Conservation (phyloP, 257 asterid species). For the Anisodus acutangulus region DNA sequence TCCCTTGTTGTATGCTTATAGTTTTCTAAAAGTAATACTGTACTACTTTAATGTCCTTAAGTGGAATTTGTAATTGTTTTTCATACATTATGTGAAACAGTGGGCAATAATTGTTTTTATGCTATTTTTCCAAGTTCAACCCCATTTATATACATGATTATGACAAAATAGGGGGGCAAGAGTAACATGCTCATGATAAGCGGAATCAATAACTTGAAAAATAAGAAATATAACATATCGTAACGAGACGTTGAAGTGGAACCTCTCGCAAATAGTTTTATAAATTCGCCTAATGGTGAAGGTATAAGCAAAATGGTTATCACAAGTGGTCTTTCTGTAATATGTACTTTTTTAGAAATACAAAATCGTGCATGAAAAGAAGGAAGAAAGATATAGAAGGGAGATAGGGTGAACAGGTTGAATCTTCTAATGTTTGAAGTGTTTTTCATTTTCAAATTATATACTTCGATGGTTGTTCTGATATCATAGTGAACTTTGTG, state of each 20-base stretch:
- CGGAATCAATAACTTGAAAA: too few relatives aligned
- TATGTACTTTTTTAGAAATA: neutral
- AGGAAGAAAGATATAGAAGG: neutral
- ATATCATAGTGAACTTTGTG: neutral
- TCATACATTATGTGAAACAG: conserved; percentile 10
- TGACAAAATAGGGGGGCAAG: neutral
- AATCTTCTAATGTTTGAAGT: neutral
- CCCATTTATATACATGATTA: neutral
- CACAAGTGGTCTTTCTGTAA: neutral
- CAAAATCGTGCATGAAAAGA: neutral
- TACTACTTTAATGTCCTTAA: neutral
- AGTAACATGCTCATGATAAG: neutral
- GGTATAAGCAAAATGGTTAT: neutral
- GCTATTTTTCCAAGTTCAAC: neutral
- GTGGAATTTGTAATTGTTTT: neutral
- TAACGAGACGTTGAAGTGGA: neutral
- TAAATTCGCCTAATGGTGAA: neutral
- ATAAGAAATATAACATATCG: too few relatives aligned
- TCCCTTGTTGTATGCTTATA: conserved; percentile 17
- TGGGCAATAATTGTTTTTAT: neutral
- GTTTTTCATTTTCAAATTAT: neutral
- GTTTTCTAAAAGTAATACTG: conserved; percentile 12
- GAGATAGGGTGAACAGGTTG: neutral
- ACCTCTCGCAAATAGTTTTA: neutral
- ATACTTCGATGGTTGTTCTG: neutral